Conservation (phyloP, 495 filamentous ascomycete species). For the Penicillium arizonense region DNA sequence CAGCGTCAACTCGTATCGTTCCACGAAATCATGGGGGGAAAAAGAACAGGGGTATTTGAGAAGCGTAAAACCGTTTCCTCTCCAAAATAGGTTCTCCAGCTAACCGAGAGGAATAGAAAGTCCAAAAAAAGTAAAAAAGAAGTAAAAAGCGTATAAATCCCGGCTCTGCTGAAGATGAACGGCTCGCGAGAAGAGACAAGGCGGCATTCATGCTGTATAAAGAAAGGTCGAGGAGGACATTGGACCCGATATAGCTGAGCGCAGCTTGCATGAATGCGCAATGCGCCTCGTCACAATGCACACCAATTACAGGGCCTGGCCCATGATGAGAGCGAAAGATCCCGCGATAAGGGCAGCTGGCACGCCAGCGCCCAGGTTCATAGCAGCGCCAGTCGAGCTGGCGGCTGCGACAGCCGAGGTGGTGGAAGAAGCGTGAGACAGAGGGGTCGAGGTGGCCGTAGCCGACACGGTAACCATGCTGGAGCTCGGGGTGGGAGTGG, state of each 20-base stretch:
- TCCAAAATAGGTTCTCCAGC: conserved; percentile 22
- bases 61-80: conserved; percentile 28
- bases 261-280: background rate
- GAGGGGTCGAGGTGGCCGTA: conserved; percentile 21
- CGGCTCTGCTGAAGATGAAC: conserved; percentile 29
- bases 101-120: conserved; percentile 23
- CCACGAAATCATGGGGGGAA: conserved; percentile 23
- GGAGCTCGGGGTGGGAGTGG: conserved; percentile 22
- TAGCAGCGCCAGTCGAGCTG: conserved; percentile 20
- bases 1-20: conserved; percentile 35
- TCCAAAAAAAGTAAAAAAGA: conserved; percentile 18
- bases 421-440: conserved; percentile 14
- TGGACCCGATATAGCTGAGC: background rate
- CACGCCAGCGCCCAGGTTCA: conserved; percentile 26
- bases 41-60: conserved; percentile 37
- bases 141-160: conserved; percentile 16
- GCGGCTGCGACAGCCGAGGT: conserved; percentile 23
- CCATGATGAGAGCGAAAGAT: conserved; percentile 40
- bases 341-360: conserved; percentile 36
- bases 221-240: background rate
- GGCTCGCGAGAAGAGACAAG: conserved; percentile 6
- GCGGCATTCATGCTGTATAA: background rate
- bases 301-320: conserved; percentile 28
- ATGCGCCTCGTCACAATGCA: conserved; percentile 1
- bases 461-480: conserved; percentile 15